phyloP scores from a whole-genome alignment of 352 stramenopile species.

The Phytophthora pseudosyringae region DNA sequence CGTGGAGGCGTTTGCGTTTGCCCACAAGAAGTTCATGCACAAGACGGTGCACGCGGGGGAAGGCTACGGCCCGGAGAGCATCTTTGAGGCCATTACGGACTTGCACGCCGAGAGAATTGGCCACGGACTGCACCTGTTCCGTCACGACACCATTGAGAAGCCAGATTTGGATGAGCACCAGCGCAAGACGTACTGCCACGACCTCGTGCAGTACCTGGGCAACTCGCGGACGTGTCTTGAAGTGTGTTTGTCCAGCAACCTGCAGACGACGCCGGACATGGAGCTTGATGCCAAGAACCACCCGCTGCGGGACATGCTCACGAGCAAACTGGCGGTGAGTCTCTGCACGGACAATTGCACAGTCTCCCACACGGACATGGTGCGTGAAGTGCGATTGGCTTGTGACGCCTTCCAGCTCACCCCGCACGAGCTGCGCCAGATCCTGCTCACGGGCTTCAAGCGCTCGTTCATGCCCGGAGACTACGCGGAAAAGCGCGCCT shows the following conservation, averaged over 20 bases:
- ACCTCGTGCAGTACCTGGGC: slow-evolving; percentile 85
- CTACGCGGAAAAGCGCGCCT: slow-evolving; percentile 78
- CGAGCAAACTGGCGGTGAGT: slow-evolving; percentile 80
- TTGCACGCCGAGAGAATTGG: slow-evolving; percentile 88
- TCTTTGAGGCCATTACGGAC: slow-evolving; percentile 88
- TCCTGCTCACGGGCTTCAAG: slow-evolving; percentile 89
- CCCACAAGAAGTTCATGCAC: slow-evolving; percentile 90
- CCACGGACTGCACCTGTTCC: slow-evolving; percentile 86
- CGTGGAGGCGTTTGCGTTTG: slow-evolving; percentile 82
- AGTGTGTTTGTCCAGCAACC: slow-evolving; percentile 89
- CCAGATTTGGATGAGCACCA: slow-evolving; percentile 48
- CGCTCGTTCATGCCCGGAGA: slow-evolving; percentile 85
- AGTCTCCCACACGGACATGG: slow-evolving; percentile 87
- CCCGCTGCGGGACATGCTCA: slow-evolving; percentile 82
- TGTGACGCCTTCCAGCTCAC: slow-evolving; percentile 83
- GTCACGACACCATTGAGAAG: slow-evolving; percentile 75
- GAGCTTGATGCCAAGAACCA: slow-evolving; percentile 75
- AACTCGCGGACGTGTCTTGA: slow-evolving; percentile 85
- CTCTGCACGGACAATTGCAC: slow-evolving; percentile 91
- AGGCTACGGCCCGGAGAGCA: slow-evolving; percentile 87
- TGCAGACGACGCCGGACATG: slow-evolving; percentile 86
- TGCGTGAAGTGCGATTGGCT: slow-evolving; percentile 81
- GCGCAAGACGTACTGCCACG: slow-evolving; percentile 72
- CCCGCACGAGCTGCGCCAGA: slow-evolving; percentile 70
- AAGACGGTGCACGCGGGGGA: slow-evolving; percentile 91